Conservation (phyloP, 2,329 filamentous ascomycete species). For the Calonectria hawksworthii region DNA sequence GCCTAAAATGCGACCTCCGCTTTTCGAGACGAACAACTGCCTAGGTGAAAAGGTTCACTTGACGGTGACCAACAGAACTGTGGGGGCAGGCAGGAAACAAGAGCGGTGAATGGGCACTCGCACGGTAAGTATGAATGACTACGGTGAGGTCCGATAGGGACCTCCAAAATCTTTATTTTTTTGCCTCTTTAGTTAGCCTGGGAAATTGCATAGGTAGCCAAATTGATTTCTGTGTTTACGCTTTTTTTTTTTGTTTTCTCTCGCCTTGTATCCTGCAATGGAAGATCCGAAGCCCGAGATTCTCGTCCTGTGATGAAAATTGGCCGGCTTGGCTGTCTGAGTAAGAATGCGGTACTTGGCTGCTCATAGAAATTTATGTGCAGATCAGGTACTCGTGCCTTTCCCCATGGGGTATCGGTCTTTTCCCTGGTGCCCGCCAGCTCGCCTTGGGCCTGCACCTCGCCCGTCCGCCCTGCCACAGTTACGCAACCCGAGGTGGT, state of each 20-base stretch:
- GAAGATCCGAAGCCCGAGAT: neutral
- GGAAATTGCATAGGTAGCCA: slow-evolving; percentile 11
- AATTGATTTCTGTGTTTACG: neutral
- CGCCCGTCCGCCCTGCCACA: neutral
- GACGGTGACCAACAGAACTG: neutral
- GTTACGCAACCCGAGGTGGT: neutral
- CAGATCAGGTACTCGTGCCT: neutral
- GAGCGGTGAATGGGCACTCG: neutral
- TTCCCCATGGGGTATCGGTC: neutral
- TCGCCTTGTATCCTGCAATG: neutral
- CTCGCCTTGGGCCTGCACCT: neutral
- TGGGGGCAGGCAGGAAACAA: neutral
- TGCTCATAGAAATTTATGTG: neutral
- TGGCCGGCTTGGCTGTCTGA: neutral
- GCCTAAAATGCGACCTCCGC: slow-evolving; percentile 4
- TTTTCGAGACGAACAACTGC: neutral
- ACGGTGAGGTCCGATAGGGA: neutral
- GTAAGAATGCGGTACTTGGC: neutral
- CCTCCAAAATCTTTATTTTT: neutral
- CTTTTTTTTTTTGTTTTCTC: neutral
- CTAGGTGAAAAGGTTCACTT: neutral
- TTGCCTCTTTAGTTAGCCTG: neutral
- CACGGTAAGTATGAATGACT: neutral
- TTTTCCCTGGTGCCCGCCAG: neutral
- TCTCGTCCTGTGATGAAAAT: neutral